These are phyloP conservation scores for Chromera velia DNA, from an alignment of 73 alveolate genomes.

Conservation along the genomic window DNA sequence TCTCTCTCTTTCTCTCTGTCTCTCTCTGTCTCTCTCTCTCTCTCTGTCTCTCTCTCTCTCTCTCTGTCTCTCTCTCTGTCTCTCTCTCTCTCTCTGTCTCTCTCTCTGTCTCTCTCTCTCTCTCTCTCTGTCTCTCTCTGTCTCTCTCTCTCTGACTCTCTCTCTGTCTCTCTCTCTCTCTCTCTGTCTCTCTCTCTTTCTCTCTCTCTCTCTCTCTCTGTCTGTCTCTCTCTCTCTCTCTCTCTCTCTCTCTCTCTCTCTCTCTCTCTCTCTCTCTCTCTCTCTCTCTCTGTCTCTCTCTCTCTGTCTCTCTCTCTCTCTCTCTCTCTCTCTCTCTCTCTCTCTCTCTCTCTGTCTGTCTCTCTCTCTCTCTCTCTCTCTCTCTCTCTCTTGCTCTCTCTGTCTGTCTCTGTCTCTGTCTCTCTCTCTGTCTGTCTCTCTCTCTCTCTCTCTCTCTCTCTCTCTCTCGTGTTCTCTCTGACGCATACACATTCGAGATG, in stretches of 20 bases:
- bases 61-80: slow-evolving; percentile 12
- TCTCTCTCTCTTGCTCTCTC: no score
- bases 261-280: slow-evolving; percentile 16
- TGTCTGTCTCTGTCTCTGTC: no score
- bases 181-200: slow-evolving; percentile 12
- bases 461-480: no score
- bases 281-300: slow-evolving; percentile 18
- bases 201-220: slow-evolving; percentile 16
- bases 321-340: slow-evolving; percentile 13
- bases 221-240: slow-evolving; percentile 14
- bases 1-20: slow-evolving; percentile 13
- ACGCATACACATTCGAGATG: neutral
- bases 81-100: slow-evolving; percentile 13
- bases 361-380: slow-evolving; percentile 7
- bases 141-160: slow-evolving; percentile 10
- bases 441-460: slow-evolving; percentile 13
- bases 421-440: slow-evolving; percentile 10
- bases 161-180: slow-evolving; percentile 14
- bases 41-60: slow-evolving; percentile 14
- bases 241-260: slow-evolving; percentile 16
- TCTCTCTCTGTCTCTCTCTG: slow-evolving; percentile 10
- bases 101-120: slow-evolving; percentile 11
- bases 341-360: slow-evolving; percentile 10
- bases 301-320: slow-evolving; percentile 10
- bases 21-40: slow-evolving; percentile 15